These are phyloP conservation scores for Mrakia hoshinonis DNA, from an alignment of 768 basidiomycete genomes.

Conservation along the genomic window DNA sequence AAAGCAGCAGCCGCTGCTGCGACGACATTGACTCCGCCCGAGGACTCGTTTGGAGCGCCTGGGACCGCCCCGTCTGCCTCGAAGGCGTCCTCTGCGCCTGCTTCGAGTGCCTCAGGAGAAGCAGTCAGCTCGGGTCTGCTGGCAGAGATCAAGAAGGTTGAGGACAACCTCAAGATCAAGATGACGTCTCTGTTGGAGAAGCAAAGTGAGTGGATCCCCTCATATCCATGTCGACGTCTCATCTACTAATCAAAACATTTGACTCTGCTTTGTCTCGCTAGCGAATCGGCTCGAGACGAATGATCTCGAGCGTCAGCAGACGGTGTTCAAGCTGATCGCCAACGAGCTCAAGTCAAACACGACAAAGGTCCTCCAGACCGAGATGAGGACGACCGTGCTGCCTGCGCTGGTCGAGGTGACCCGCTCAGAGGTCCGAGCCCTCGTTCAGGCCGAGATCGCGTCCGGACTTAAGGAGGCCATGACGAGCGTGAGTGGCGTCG, in stretches of 20 bases:
- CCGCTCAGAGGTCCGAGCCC: conserved; percentile 5
- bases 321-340: conserved; percentile 13
- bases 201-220: conserved; percentile 13
- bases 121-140: conserved; percentile 1
- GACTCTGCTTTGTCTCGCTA: neutral
- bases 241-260: neutral
- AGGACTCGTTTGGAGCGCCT: neutral
- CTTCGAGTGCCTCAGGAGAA: neutral
- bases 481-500: conserved; percentile 14
- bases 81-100: neutral
- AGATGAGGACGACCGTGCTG: conserved; percentile 15
- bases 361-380: conserved; percentile 5
- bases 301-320: conserved; percentile 25
- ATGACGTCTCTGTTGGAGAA: conserved; percentile 7
- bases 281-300: conserved; percentile 10
- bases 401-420: conserved; percentile 14
- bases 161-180: conserved; percentile 10
- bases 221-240: too few species aligned
- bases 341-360: conserved; percentile 22
- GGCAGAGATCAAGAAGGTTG: conserved; percentile 14
- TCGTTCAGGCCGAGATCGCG: conserved; percentile 18
- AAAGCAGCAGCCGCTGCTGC: conserved; percentile 5
- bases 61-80: neutral
- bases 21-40: neutral
- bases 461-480: conserved; percentile 17